Conservation (phyloP, 495 filamentous ascomycete genomes). For the Neurospora sp. region DNA sequence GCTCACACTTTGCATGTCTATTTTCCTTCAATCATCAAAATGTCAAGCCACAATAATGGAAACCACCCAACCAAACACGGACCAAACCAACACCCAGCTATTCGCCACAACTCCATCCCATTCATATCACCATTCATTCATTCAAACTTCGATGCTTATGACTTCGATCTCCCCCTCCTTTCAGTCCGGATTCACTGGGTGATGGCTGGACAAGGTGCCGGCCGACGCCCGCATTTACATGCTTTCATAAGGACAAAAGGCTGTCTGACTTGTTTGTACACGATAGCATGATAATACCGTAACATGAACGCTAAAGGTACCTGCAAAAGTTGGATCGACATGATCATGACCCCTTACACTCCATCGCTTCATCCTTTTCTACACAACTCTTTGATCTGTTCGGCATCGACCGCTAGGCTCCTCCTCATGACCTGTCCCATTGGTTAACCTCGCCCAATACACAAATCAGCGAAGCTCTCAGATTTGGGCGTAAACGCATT, state of each 20-base stretch:
- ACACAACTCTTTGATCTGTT: neutral
- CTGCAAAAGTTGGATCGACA: neutral
- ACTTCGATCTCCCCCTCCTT: neutral
- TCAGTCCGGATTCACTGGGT: neutral
- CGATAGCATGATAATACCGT: neutral
- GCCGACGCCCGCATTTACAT: neutral
- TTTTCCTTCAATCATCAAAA: neutral
- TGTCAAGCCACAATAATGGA: neutral
- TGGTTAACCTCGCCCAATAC: neutral
- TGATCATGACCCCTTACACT: neutral
- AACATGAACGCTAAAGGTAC: neutral
- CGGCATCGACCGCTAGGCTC: neutral
- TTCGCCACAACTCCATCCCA: neutral
- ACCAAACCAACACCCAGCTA: neutral
- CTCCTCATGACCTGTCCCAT: neutral
- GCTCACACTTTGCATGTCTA: neutral
- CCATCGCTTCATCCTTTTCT: neutral
- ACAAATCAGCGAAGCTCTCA: neutral
- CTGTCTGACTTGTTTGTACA: neutral
- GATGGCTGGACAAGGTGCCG: neutral
- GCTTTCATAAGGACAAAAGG: neutral
- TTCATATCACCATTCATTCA: neutral
- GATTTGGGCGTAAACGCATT: neutral
- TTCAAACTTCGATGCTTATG: neutral
- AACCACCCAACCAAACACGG: conserved; percentile 5